Conservation (phyloP, 768 basidiomycete genomes). For the Tulasnella sp. region DNA sequence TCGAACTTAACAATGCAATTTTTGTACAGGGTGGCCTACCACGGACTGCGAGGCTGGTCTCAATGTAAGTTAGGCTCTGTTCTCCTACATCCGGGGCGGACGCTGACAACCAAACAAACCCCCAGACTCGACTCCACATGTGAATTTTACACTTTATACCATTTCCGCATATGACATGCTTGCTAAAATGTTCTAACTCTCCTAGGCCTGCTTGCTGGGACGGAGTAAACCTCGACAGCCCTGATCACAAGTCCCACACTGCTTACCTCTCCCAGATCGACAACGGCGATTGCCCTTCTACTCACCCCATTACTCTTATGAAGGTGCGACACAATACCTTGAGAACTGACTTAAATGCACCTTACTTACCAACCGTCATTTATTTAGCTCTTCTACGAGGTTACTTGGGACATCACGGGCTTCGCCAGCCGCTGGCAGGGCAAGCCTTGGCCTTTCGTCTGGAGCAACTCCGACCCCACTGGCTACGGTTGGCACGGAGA, state of each 20-base stretch:
- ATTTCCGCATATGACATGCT: neutral
- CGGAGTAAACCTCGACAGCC: slow-evolving; percentile 37
- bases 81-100: neutral
- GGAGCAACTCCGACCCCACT: slow-evolving; percentile 21
- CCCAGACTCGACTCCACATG: neutral
- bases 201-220: slow-evolving; percentile 20
- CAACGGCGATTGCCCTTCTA: slow-evolving; percentile 18
- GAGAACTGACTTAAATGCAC: neutral
- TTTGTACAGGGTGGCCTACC: slow-evolving; percentile 37
- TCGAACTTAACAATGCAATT: slow-evolving; percentile 27
- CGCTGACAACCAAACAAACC: neutral
- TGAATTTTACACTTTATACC: neutral
- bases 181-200: neutral
- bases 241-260: slow-evolving; percentile 28
- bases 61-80: slow-evolving; percentile 30
- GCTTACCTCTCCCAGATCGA: slow-evolving; percentile 19
- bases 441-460: slow-evolving; percentile 22
- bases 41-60: slow-evolving; percentile 40
- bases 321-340: neutral
- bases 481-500: slow-evolving; percentile 23
- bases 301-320: slow-evolving; percentile 19
- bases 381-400: slow-evolving; percentile 19
- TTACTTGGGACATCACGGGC: slow-evolving; percentile 21
- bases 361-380: neutral
- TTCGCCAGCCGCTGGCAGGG: slow-evolving; percentile 17